Evolutionary conservation across 176 grass and related monocot genomes (phyloP).

Genomic region (Lolium perenne): DNA sequence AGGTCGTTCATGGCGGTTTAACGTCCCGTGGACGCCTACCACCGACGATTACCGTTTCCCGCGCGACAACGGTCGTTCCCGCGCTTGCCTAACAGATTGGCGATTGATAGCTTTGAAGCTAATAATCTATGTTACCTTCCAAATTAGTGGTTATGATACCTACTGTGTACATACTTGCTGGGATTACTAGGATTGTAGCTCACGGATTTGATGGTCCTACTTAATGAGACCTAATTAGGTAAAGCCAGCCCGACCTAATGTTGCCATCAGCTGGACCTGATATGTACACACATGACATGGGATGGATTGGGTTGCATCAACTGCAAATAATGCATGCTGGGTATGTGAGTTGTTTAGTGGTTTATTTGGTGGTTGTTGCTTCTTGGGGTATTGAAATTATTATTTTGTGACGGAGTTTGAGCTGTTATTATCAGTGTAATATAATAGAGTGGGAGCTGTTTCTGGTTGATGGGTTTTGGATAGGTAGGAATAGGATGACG

Average conservation of each 20-base stretch:
- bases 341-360: conserved; percentile 6
- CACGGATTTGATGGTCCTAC: neutral
- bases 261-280: conserved; percentile 37
- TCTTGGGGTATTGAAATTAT: neutral
- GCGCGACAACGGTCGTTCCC: too few relatives aligned
- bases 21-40: too few relatives aligned
- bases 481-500: conserved; percentile 36
- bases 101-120: neutral
- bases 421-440: neutral
- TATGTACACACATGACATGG: conserved; percentile 17
- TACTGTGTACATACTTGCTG: neutral
- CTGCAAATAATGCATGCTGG: conserved; percentile 29
- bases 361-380: conserved; percentile 22
- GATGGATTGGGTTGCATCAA: conserved; percentile 29
- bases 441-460: neutral
- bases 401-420: neutral
- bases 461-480: conserved; percentile 42
- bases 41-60: too few relatives aligned
- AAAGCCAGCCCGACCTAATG: conserved; percentile 42
- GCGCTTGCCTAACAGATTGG: conserved; percentile 43
- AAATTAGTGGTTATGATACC: neutral
- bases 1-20: too few relatives aligned
- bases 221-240: conserved; percentile 34
- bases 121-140: conserved; percentile 33
- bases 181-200: neutral